These are phyloP conservation scores for Talaromyces islandicus DNA, from an alignment of 2,329 filamentous ascomycete genomes.

Conservation along the genomic window DNA sequence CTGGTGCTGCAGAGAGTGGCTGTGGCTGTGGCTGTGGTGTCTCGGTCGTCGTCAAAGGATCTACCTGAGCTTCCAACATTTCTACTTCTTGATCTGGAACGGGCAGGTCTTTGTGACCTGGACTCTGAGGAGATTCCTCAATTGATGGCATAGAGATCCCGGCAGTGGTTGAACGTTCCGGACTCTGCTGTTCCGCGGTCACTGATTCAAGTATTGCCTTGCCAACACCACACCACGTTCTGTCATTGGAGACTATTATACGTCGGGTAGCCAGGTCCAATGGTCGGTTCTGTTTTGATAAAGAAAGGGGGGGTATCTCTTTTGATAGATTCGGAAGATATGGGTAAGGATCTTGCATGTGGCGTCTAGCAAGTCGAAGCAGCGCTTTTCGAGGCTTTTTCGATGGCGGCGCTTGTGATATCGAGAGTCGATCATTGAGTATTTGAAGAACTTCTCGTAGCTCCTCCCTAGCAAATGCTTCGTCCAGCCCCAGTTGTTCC, in stretches of 20 bases:
- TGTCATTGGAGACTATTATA: constrained; percentile 27
- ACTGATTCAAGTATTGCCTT: constrained; percentile 42
- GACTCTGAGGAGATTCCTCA: constrained; percentile 5
- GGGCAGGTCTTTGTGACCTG: constrained; percentile 9
- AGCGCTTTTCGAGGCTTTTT: constrained; percentile 48
- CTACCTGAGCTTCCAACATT: constrained; percentile 1
- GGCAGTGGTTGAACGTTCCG: constrained; percentile 35
- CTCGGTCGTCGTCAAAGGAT: not conserved
- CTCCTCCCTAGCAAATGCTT: constrained; percentile 48
- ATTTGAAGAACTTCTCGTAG: constrained; percentile 44
- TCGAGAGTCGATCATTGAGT: constrained; percentile 51
- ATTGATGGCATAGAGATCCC: constrained; percentile 34
- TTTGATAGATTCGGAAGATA: constrained; percentile 34
- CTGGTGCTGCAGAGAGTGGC: constrained; percentile 8
- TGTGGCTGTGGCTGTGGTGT: not conserved
- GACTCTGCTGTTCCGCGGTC: constrained; percentile 22
- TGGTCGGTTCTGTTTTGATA: constrained; percentile 14
- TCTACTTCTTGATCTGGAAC: not conserved
- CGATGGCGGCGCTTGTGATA: constrained; percentile 43
- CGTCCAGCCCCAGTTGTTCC: constrained; percentile 54
- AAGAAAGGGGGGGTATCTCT: constrained; percentile 16
- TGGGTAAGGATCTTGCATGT: constrained; percentile 47
- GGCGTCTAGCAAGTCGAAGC: constrained; percentile 46
- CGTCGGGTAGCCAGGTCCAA: constrained; percentile 20
- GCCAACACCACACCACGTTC: constrained; percentile 45